Base-by-base conservation (phyloP, 148 eudicot species). In the Chenopodium album region DNA sequence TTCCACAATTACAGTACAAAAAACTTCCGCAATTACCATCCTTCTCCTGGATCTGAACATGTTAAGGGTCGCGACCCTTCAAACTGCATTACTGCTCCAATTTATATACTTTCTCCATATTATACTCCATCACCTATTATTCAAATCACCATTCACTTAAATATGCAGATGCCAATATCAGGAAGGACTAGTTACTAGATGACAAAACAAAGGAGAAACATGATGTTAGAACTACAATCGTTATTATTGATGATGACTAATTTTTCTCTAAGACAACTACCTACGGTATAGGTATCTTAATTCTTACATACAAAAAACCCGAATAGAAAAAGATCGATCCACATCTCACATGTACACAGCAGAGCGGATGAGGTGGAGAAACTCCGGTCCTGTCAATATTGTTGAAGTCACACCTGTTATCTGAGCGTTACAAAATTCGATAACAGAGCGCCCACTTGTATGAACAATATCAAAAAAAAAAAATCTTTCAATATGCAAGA, bases 301-400 rank as follows among this genome's bases (percentile, higher is more conserved):
- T 56, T 17, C 62, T 46, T 81, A 81, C 82, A 62, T 78, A 76
- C 76, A 75, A 41, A 20, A 65, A 82, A 41, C 44, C 44, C 0
- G 7, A 41, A 41, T 7, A 41, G 44, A 41, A 41, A 41, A 41
- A 60, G 72, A 71, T 19, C 67, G 71, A 81, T 56, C 34, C 80
- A 66, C 76, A 72, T 74, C 83, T 81, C 73, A 60, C 80, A 85
- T 88, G 79, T 88, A 85, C 90, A 85, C 14, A 70, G 73, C 8
- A 60, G 60, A 37, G 71, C 65, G 34, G 46, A 44, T 37, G 54
- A 47, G 64, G 59, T 31, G 46, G 71, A 44, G 52, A 29, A 68
- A 29, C 26, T 71, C 76, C 73, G 34, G 32, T 83, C 82, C 84
- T 80, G 52, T 73, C 65, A 77, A 66, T 82, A 82, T 79, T 52